A percentile compares a stretch with the other conserved stretches of the same genome.
These are phyloP conservation scores for Magnaporthiopsis poae DNA, from an alignment of 2,329 filamentous ascomycete species.

Conservation along the genomic window DNA sequence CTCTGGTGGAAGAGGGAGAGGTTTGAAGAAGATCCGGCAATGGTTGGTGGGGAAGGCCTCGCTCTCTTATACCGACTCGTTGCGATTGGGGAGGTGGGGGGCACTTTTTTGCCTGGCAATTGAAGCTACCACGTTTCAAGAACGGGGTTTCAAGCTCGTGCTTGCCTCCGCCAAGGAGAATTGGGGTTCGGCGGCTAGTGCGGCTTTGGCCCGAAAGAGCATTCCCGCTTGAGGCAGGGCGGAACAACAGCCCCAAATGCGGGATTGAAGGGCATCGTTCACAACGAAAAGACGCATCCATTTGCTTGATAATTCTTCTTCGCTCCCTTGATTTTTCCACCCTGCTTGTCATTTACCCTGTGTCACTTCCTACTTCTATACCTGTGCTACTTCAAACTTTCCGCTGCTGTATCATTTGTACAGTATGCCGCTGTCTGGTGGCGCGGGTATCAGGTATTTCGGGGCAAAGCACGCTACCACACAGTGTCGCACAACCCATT, in stretches of 20 bases:
- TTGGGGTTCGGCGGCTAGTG: background rate
- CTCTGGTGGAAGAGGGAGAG: background rate
- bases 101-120: background rate
- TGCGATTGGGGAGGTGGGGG: background rate
- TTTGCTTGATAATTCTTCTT: no score
- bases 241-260: background rate
- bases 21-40: background rate
- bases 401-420: no score
- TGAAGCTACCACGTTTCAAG: slow-evolving; percentile 10
- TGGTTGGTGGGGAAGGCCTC: background rate
- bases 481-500: background rate
- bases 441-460: no score
- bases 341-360: no score
- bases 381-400: no score
- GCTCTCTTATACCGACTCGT: background rate
- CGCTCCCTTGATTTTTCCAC: no score
- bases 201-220: background rate
- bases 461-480: background rate
- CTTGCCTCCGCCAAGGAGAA: no score
- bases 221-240: background rate
- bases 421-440: no score
- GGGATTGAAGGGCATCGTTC: background rate
- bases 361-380: no score
- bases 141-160: slow-evolving; percentile 4
- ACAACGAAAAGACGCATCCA: no score